Conservation (phyloP, 2,329 filamentous ascomycete genomes). For the Colletotrichum sp. region DNA sequence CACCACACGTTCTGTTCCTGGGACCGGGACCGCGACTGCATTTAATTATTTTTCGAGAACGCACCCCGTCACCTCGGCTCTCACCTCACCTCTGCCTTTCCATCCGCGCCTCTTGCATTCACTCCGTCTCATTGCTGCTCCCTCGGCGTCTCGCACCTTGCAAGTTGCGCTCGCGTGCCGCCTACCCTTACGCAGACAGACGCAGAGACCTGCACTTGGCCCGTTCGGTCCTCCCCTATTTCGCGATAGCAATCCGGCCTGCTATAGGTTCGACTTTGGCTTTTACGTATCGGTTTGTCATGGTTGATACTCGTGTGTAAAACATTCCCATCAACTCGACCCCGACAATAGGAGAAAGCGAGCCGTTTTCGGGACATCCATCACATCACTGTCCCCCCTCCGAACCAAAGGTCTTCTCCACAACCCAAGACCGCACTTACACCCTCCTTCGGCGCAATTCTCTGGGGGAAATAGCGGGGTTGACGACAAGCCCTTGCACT, state of each 20-base stretch:
- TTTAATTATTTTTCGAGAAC: conserved; percentile 3
- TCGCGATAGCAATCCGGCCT: conserved; percentile 13
- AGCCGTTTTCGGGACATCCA: conserved; percentile 13
- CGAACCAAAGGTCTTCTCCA: conserved; percentile 5
- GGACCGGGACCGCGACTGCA: conserved; percentile 2
- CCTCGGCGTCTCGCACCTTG: background rate
- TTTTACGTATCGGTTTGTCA: conserved; percentile 20
- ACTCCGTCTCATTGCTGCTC: background rate
- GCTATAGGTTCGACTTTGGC: conserved; percentile 6
- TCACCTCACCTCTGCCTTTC: background rate
- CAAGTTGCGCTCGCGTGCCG: background rate
- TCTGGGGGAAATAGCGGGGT: conserved; percentile 24
- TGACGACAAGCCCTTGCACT: conserved; percentile 16
- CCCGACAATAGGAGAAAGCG: background rate
- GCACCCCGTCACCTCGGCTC: conserved; percentile 7
- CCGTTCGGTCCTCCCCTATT: conserved; percentile 18
- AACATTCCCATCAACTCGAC: conserved; percentile 9
- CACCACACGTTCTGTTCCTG: background rate
- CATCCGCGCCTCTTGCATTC: background rate
- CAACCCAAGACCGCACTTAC: conserved; percentile 19
- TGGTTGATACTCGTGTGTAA: conserved; percentile 6
- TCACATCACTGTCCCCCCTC: background rate
- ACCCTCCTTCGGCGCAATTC: conserved; percentile 10
- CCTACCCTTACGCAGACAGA: background rate
- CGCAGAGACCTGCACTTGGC: conserved; percentile 17